Evolutionary conservation across 1,284 basidiomycete genomes (phyloP).

Genomic region (Leccinum solheimii): DNA sequence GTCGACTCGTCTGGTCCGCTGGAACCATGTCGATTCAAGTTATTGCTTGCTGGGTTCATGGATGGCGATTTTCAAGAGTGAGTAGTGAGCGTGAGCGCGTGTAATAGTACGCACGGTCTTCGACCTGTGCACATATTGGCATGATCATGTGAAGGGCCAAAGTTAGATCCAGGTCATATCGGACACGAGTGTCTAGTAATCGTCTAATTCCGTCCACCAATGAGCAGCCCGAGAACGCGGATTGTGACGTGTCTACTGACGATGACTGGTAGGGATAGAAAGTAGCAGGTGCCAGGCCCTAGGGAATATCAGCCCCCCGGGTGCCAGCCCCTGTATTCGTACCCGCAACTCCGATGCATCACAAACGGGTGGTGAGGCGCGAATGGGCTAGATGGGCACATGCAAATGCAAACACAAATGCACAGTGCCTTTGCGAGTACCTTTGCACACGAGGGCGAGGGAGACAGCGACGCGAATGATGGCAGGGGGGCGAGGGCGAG

Average conservation of each 20-base stretch:
- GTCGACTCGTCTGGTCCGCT: constrained; percentile 9
- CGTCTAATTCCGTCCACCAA: not conserved
- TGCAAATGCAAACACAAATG: not conserved
- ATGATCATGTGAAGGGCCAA: constrained; percentile 66
- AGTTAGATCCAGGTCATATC: not conserved
- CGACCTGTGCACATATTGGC: not conserved
- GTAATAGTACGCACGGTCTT: not conserved
- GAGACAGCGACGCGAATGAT: too few relatives aligned
- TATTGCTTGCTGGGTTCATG: not conserved
- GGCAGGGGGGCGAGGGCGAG: too few relatives aligned
- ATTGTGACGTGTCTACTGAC: not conserved
- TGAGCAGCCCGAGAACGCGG: not conserved
- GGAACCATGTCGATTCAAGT: not conserved
- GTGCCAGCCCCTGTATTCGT: not conserved
- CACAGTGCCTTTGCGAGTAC: not conserved
- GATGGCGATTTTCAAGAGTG: not conserved
- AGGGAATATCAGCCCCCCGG: not conserved
- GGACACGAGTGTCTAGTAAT: not conserved
- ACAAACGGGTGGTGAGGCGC: not conserved
- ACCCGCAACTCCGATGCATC: not conserved
- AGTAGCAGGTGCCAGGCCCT: not conserved
- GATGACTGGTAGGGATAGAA: not conserved
- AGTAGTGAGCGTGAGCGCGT: not conserved
- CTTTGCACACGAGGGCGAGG: not conserved
- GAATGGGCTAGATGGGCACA: not conserved